Conservation (phyloP, 257 asterid species). For the Rhazya stricta region DNA sequence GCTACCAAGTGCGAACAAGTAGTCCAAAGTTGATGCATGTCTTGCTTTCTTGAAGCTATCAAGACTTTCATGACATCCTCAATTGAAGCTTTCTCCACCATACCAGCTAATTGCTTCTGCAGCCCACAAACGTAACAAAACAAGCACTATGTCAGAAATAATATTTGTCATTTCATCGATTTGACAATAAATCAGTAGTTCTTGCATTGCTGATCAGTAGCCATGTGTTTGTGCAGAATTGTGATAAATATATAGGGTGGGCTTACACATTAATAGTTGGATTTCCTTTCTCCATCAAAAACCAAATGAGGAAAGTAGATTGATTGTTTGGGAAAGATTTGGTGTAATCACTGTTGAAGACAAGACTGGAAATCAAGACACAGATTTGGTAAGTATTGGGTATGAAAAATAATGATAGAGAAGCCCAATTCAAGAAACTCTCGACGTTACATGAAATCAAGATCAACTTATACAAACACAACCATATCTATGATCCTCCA, state of each 20-base stretch:
- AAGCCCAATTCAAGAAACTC: constrained; percentile 36
- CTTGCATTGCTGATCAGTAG: background rate
- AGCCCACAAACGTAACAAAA: constrained; percentile 5
- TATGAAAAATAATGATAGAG: constrained; percentile 22
- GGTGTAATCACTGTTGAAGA: constrained; percentile 44
- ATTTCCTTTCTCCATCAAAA: constrained; percentile 16
- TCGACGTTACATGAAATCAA: constrained; percentile 27
- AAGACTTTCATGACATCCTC: constrained; percentile 93
- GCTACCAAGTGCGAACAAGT: constrained; percentile 88
- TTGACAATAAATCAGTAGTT: background rate
- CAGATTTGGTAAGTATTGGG: constrained; percentile 41
- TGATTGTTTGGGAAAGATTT: constrained; percentile 35
- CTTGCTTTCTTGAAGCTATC: constrained; percentile 87
- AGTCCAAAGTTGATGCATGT: constrained; percentile 79
- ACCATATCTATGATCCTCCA: background rate
- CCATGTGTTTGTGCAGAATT: constrained; percentile 14
- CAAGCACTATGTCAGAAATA: background rate
- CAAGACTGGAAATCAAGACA: constrained; percentile 51
- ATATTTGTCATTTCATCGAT: constrained; percentile 18
- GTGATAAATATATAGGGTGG: constrained; percentile 13
- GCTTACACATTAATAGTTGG: constrained; percentile 30
- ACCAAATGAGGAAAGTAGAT: constrained; percentile 52
- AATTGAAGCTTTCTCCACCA: constrained; percentile 91
- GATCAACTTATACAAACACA: constrained; percentile 10
- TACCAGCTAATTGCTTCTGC: constrained; percentile 79